phyloP scores from a whole-genome alignment of 495 filamentous ascomycete species.

The Penicillium malachiteum region DNA sequence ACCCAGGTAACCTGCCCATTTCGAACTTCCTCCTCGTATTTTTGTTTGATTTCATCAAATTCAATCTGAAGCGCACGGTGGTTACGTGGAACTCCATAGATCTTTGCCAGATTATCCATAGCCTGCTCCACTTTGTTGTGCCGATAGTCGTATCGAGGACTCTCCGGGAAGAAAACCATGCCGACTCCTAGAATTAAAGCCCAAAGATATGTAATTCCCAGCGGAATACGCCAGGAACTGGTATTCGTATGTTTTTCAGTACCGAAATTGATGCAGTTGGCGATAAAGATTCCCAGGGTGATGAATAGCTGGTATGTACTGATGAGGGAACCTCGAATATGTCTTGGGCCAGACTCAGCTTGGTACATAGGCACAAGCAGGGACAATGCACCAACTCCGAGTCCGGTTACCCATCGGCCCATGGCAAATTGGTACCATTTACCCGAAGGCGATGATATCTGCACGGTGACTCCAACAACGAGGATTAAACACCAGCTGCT shows the following conservation, averaged over 20 bases:
- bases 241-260: slow-evolving; percentile 48
- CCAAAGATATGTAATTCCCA: slow-evolving; percentile 73
- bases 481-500: slow-evolving; percentile 55
- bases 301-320: slow-evolving; percentile 79
- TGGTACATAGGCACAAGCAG: slow-evolving; percentile 72
- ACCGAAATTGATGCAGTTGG: slow-evolving; percentile 77
- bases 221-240: slow-evolving; percentile 74
- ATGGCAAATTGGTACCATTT: slow-evolving; percentile 54
- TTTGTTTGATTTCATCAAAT: slow-evolving; percentile 61
- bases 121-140: slow-evolving; percentile 60
- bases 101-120: slow-evolving; percentile 60
- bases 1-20: slow-evolving; percentile 30
- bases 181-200: slow-evolving; percentile 66
- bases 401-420: slow-evolving; percentile 57
- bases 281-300: slow-evolving; percentile 77
- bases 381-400: slow-evolving; percentile 66
- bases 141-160: slow-evolving; percentile 67
- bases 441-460: slow-evolving; percentile 53
- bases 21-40: slow-evolving; percentile 54
- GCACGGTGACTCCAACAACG: slow-evolving; percentile 62
- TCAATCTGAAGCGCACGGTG: slow-evolving; percentile 63
- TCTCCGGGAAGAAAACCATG: slow-evolving; percentile 70
- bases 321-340: slow-evolving; percentile 64
- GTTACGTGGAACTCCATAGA: slow-evolving; percentile 64
- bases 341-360: slow-evolving; percentile 61